Evolutionary conservation across 352 stramenopile species (phyloP), one percentile per base, ranked within the genome.

Genomic region (Pythium dissotocum): DNA sequence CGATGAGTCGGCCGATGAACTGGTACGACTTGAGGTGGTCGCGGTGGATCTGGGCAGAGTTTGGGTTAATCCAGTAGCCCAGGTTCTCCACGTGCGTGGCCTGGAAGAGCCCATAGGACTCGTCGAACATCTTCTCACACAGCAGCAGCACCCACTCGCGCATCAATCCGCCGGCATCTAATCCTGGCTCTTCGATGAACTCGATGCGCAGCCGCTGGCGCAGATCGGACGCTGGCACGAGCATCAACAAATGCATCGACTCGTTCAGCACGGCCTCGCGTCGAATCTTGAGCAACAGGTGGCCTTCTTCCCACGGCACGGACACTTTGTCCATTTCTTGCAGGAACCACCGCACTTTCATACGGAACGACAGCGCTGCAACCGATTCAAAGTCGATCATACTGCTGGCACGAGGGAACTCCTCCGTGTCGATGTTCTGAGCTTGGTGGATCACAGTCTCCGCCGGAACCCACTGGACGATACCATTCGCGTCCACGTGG

Each of bases 11-110:
- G 0, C 87, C 87, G 46, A 92, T 77, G 53, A 92, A 93, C 69
- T 91, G 72, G 65, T 87, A 95, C 61, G 76, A 90, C 24, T 80
- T 82, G 36, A 94, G 56, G 56, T 95, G 84, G 65, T 95, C 83
- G 30, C 72, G 71, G 32, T 90, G 79, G 36, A 90, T 80, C 58
- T 91, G 75, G 8, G 49, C 66, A 26, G 86, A 93, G 69, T 89
- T 91, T 1, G 84, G 76, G 58, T 94, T 95, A 60, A 95, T 87
- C 86, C 83, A 93, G 67, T 93, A 95, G 52, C 84, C 86, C 2
- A 88, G 73, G 33, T 92, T 88, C 49, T 93, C 86, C 0, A 88
- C 84, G 53, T 90, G 79, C 2, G 86, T 93, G 24, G 76, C 63
- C 36, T 82, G 77, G 67, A 95, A 95, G 18, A 95, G 67, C 3